phyloP scores from a whole-genome alignment of 768 basidiomycete genomes.

The Rhodosporidiobolus sp. region DNA sequence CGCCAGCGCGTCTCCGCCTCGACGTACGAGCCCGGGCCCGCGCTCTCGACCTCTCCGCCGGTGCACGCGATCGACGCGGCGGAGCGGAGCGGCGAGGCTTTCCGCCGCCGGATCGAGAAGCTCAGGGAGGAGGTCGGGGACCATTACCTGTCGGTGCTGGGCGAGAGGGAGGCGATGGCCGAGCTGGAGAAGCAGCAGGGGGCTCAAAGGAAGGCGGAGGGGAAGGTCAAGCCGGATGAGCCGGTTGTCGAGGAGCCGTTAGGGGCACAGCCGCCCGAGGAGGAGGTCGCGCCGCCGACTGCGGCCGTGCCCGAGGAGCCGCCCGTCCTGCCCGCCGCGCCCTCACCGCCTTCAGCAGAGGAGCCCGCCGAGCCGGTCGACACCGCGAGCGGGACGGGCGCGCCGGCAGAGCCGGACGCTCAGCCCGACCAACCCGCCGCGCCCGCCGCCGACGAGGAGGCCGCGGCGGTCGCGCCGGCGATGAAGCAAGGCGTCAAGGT shows the following conservation, averaged over 20 bases:
- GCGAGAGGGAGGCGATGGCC: conserved; percentile 55
- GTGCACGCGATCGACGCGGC: conserved; percentile 22
- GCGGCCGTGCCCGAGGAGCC: neutral
- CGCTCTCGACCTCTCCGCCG: neutral
- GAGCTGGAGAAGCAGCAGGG: neutral
- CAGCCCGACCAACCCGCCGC: neutral
- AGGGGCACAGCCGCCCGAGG: neutral
- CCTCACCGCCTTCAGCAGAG: neutral
- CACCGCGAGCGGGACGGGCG: neutral
- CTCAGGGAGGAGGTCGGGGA: conserved; percentile 85
- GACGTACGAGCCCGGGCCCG: conserved; percentile 25
- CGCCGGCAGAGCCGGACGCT: neutral
- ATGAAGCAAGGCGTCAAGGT: conserved; percentile 26
- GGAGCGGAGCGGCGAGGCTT: conserved; percentile 61
- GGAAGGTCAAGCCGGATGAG: neutral
- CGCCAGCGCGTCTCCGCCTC: conserved; percentile 61
- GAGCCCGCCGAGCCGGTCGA: neutral
- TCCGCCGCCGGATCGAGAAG: conserved; percentile 73
- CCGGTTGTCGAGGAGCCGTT: neutral
- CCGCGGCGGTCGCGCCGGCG: neutral
- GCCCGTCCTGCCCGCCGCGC: neutral
- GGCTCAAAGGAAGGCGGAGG: neutral
- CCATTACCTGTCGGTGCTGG: conserved; percentile 80
- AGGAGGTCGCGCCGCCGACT: too few species aligned
- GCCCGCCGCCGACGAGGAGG: neutral